These are phyloP conservation scores for Crithidia mellificae DNA, from an alignment of 208 protist genomes.

Conservation along the genomic window DNA sequence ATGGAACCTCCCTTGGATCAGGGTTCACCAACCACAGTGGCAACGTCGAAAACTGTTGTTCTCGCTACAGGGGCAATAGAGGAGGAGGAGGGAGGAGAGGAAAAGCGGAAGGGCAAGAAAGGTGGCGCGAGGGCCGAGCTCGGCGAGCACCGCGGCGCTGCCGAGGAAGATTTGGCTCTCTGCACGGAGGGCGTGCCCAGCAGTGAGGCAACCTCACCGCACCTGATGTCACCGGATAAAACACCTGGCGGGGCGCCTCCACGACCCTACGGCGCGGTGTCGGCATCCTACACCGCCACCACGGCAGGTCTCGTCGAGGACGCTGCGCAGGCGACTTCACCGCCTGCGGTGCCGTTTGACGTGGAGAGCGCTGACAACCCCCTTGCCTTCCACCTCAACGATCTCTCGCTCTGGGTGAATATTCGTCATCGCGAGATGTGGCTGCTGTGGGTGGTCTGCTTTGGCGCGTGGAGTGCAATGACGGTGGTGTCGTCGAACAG, in stretches of 20 bases:
- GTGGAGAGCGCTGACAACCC: conserved; percentile 12
- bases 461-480: conserved; percentile 74
- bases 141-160: neutral
- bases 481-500: conserved; percentile 81
- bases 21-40: too few species aligned
- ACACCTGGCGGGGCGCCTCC: neutral
- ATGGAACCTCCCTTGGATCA: neutral
- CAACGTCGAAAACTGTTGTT: neutral
- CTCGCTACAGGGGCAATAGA: neutral
- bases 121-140: too few species aligned
- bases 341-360: neutral
- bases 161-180: conserved; percentile 6
- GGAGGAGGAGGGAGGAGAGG: too few species aligned
- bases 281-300: neutral
- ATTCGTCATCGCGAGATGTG: conserved; percentile 63
- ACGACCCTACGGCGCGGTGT: neutral
- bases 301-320: neutral
- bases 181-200: neutral
- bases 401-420: conserved; percentile 50
- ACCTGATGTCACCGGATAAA: conserved; percentile 1
- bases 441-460: conserved; percentile 86
- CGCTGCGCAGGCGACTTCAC: neutral
- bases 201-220: neutral
- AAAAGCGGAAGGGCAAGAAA: too few species aligned
- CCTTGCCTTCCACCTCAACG: conserved; percentile 37